A percentile compares a stretch with the other conserved stretches of the same genome.
These are phyloP conservation scores for Echites panduratus DNA, from an alignment of 257 asterid genomes.

Conservation along the genomic window DNA sequence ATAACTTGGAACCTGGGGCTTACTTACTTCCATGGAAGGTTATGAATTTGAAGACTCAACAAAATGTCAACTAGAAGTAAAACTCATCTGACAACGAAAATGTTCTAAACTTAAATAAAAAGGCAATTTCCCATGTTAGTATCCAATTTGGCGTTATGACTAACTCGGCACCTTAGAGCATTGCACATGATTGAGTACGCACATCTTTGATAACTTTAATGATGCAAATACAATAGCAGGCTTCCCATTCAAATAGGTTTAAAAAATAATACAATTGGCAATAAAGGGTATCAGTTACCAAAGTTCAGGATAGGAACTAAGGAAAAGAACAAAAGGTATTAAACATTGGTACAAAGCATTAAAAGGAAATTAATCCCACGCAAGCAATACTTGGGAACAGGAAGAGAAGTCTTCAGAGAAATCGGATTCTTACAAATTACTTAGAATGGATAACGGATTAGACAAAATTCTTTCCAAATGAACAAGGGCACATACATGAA, in stretches of 20 bases:
- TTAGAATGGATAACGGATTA: background rate
- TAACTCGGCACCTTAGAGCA: background rate
- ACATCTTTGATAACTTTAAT: background rate
- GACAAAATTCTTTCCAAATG: background rate
- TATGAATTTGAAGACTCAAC: background rate
- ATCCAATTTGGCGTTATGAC: background rate
- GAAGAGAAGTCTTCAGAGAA: background rate
- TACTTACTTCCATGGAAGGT: background rate
- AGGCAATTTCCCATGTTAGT: background rate
- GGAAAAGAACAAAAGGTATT: background rate
- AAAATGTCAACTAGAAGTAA: background rate
- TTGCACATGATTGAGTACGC: too few relatives aligned
- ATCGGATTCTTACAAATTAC: background rate
- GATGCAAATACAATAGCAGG: background rate
- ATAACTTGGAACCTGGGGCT: background rate
- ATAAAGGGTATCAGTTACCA: background rate
- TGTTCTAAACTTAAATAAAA: background rate
- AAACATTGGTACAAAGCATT: background rate
- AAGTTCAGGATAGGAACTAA: background rate
- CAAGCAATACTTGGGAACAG: background rate
- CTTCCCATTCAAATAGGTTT: background rate
- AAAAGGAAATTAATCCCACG: background rate
- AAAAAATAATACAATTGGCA: background rate
- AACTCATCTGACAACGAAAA: background rate
- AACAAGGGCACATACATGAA: background rate